Percentiles rank a stretch among this genome's conserved stretches.
These are phyloP conservation scores for Paraleonurus japonicus DNA, from an alignment of 257 asterid species.

Conservation along the genomic window DNA sequence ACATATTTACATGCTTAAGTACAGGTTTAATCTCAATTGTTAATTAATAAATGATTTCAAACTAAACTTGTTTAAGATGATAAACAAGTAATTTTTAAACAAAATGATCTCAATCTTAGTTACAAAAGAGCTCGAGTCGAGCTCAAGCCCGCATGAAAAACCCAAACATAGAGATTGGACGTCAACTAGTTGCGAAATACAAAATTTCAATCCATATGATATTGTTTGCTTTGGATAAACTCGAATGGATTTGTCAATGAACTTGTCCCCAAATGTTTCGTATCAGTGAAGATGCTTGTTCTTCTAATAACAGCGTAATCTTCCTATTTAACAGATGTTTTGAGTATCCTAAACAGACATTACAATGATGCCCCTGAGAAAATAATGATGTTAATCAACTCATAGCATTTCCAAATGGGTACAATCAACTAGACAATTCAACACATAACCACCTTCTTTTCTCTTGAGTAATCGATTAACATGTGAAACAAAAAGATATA, in stretches of 20 bases:
- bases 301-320: background rate
- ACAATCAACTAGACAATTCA: background rate
- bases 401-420: background rate
- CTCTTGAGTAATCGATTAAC: conserved; percentile 10
- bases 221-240: background rate
- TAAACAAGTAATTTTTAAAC: too few relatives aligned
- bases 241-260: background rate
- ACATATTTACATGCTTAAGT: too few relatives aligned
- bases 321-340: background rate
- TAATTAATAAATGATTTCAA: too few relatives aligned
- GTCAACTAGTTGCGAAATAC: background rate
- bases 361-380: background rate
- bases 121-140: too few relatives aligned
- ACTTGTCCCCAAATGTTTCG: background rate
- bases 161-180: too few relatives aligned
- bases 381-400: background rate
- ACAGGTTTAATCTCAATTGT: too few relatives aligned
- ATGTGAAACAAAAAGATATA: conserved; percentile 22
- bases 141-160: too few relatives aligned
- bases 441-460: background rate
- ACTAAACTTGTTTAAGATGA: too few relatives aligned
- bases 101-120: too few relatives aligned
- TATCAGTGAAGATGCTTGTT: background rate
- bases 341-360: too few relatives aligned
- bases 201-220: background rate